phyloP scores from a whole-genome alignment of 2,329 filamentous ascomycete genomes.

The Hypoxylon sp. region DNA sequence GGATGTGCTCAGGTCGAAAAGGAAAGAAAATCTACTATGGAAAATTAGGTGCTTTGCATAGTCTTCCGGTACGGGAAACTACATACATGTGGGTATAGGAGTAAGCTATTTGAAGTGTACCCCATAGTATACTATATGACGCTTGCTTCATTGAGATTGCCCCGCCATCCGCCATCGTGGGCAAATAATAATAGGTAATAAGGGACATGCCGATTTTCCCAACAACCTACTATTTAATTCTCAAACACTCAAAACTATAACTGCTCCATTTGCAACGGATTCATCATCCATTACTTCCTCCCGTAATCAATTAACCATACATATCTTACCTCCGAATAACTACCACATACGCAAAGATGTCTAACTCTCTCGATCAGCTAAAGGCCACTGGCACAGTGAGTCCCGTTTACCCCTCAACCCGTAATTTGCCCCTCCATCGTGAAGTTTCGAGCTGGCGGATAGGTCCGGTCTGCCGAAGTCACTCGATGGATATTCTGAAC shows the following conservation, averaged over 20 bases:
- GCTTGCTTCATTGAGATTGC: constrained; percentile 35
- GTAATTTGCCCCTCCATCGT: constrained; percentile 50
- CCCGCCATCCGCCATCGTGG: constrained; percentile 43
- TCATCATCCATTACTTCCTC: constrained; percentile 13
- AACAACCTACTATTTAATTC: constrained; percentile 28
- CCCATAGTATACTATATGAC: constrained; percentile 40
- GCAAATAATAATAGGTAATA: constrained; percentile 43
- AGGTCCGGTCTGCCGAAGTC: constrained; percentile 14
- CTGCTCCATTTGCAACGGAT: constrained; percentile 6
- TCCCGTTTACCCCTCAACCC: constrained; percentile 57
- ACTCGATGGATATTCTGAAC: neutral
- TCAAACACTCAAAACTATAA: constrained; percentile 26
- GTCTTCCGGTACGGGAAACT: constrained; percentile 24
- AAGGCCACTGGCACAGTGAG: constrained; percentile 96
- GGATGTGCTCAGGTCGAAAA: constrained; percentile 27
- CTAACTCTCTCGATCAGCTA: constrained; percentile 93
- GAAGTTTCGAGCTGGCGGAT: constrained; percentile 31
- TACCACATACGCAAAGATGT: constrained; percentile 69
- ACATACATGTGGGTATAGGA: constrained; percentile 23
- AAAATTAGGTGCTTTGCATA: constrained; percentile 44
- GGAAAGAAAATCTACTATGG: constrained; percentile 34
- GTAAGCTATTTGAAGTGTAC: constrained; percentile 15
- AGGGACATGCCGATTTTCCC: constrained; percentile 24
- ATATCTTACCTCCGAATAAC: constrained; percentile 9
- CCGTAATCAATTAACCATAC: constrained; percentile 1